Base-by-base conservation (phyloP, 2,329 filamentous ascomycete species). In the Ophiostoma novo-ulmi region DNA sequence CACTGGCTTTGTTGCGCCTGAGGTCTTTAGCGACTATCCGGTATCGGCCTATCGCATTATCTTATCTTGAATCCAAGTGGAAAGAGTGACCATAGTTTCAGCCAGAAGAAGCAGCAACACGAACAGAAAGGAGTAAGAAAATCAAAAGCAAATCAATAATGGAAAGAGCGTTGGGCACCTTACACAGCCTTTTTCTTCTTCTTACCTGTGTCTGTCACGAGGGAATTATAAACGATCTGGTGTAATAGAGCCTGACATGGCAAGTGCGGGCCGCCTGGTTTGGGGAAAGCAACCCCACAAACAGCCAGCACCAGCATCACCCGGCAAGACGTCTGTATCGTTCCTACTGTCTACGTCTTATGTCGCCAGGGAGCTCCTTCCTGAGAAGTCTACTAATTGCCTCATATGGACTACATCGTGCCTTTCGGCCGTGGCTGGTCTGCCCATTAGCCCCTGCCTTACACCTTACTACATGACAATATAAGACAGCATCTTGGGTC, bases 341-440 rank as follows among this genome's bases (percentile, higher is more conserved):
- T 26, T 58, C 22, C 22, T 26, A 10, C n/a, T 22, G n/a, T 58
- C 22, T 58, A 48, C 39, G 5, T 58, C 55, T 31, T 38, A 38
- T 20, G 26, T 58, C n/a, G 52, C 52, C 13, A 58, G 63, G 69
- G 41, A 61, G 14, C 61, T 52, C 35, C 20, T 63, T 69, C 52
- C 52, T 52, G n/a, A n/a, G 17, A 14, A 58, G 36, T 36, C 67
- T 68, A 20, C 63, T 68, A 71, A 71, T 70, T 71, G 68, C 68
- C 70, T 70, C 70, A 71, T 48, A 39, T 39, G 70, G 31, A 41
- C 66, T 39, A 31, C 69, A 63, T 68, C 58, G 67, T 26, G 64
- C 61, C 70, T 66, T 67, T 44, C 41, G 39, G 41, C 35, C 13
- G 35, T 44, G 64, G 22, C 5, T 36, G 26, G 58, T 13, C 14